These are phyloP conservation scores for Claviceps sorghi DNA, from an alignment of 2,329 filamentous ascomycete species.

Conservation along the genomic window DNA sequence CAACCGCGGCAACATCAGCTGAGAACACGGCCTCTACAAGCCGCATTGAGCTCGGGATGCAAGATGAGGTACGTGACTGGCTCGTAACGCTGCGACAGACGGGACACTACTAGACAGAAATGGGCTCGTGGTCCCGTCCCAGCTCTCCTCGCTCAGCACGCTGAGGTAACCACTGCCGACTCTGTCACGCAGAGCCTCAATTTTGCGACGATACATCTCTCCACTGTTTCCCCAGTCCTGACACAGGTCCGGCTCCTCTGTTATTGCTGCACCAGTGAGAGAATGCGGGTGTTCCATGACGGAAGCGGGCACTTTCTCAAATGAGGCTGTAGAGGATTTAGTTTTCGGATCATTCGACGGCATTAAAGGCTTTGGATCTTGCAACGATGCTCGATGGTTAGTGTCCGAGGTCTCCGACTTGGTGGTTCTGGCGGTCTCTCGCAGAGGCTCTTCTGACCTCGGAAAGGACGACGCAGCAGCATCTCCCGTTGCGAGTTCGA, in stretches of 20 bases:
- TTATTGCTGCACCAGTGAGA: not conserved
- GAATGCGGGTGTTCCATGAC: not conserved
- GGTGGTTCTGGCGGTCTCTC: slow-evolving; percentile 9
- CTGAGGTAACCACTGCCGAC: slow-evolving; percentile 80
- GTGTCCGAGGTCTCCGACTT: slow-evolving; percentile 12
- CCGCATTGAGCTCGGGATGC: slow-evolving; percentile 26
- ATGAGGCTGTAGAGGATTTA: not conserved
- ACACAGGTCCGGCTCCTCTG: slow-evolving; percentile 16
- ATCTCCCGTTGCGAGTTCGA: slow-evolving; percentile 46
- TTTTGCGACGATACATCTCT: slow-evolving; percentile 73
- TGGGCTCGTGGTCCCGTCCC: slow-evolving; percentile 30
- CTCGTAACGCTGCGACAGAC: slow-evolving; percentile 15
- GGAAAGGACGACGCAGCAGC: slow-evolving; percentile 12
- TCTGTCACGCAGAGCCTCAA: slow-evolving; percentile 72
- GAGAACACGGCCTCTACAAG: slow-evolving; percentile 38
- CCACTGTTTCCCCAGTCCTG: slow-evolving; percentile 53
- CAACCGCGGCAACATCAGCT: slow-evolving; percentile 21
- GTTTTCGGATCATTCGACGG: slow-evolving; percentile 20
- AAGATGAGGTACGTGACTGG: slow-evolving; percentile 18
- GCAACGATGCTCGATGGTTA: slow-evolving; percentile 32
- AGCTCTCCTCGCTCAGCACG: slow-evolving; percentile 65
- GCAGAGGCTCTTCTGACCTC: slow-evolving; percentile 14
- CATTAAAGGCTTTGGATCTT: slow-evolving; percentile 22
- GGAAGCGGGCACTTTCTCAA: not conserved
- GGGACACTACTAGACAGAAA: slow-evolving; percentile 12